A percentile compares a stretch with the other conserved stretches of the same genome.
Conservation (phyloP, 805 yeast species). For the Ogataea corticis region DNA sequence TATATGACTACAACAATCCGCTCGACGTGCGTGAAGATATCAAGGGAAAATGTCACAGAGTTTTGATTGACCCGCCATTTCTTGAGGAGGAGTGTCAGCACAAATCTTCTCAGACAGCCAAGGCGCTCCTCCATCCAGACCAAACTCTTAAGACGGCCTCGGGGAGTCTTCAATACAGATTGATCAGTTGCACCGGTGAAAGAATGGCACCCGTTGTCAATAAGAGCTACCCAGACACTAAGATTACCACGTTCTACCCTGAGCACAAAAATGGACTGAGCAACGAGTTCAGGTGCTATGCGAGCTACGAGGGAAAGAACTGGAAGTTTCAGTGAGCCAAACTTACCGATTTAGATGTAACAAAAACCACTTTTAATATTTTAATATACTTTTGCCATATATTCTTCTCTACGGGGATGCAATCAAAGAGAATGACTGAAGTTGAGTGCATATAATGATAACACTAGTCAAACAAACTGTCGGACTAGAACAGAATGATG, state of each 20-base stretch:
- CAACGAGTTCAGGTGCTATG: slow-evolving; percentile 86
- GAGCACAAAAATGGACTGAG: slow-evolving; percentile 83
- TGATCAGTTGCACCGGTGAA: slow-evolving; percentile 87
- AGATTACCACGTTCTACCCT: slow-evolving; percentile 68
- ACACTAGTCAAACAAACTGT: no score
- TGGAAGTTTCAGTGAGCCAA: slow-evolving; percentile 53
- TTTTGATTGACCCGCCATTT: slow-evolving; percentile 87
- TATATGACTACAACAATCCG: slow-evolving; percentile 78
- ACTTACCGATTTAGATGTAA: no score
- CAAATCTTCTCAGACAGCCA: slow-evolving; percentile 66
- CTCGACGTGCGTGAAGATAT: slow-evolving; percentile 56
- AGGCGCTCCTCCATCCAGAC: slow-evolving; percentile 50
- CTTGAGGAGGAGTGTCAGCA: slow-evolving; percentile 79
- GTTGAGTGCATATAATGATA: no score
- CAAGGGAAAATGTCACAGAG: slow-evolving; percentile 63
- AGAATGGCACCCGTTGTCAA: slow-evolving; percentile 70
- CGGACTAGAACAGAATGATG: no score
- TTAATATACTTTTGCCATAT: no score
- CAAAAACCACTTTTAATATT: no score
- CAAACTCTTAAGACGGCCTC: slow-evolving; percentile 36
- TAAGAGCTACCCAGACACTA: slow-evolving; percentile 61
- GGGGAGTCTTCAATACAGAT: slow-evolving; percentile 46
- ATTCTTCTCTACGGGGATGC: no score
- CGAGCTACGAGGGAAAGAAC: slow-evolving; percentile 64
- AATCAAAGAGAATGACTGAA: no score